These are phyloP conservation scores for Grosmannia serpens DNA, from an alignment of 2,329 filamentous ascomycete genomes.

Conservation along the genomic window DNA sequence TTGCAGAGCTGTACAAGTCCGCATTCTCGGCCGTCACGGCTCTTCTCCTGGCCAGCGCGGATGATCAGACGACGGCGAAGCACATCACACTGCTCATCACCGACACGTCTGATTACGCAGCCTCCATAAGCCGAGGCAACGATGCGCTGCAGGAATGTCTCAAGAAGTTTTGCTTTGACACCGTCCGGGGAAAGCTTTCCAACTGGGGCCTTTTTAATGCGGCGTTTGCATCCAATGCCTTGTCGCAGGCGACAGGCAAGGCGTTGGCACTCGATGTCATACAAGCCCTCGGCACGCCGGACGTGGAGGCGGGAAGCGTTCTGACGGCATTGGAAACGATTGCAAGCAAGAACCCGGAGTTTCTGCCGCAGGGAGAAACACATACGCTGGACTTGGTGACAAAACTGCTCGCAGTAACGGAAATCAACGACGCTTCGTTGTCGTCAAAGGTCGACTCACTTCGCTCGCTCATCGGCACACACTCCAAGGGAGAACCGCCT, in stretches of 20 bases:
- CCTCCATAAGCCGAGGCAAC: slow-evolving; percentile 23
- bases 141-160: slow-evolving; percentile 37
- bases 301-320: slow-evolving; percentile 15
- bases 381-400: slow-evolving; percentile 39
- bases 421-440: slow-evolving; percentile 28
- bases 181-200: slow-evolving; percentile 21
- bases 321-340: slow-evolving; percentile 38
- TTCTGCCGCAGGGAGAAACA: slow-evolving; percentile 32
- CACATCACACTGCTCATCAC: slow-evolving; percentile 36
- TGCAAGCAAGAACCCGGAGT: slow-evolving; percentile 29
- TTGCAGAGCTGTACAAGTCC: slow-evolving; percentile 22
- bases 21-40: slow-evolving; percentile 23
- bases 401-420: slow-evolving; percentile 41
- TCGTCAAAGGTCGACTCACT: slow-evolving; percentile 31
- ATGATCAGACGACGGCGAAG: slow-evolving; percentile 18
- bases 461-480: slow-evolving; percentile 33
- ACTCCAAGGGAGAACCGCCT: slow-evolving; percentile 28
- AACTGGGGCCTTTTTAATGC: slow-evolving; percentile 37
- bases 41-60: slow-evolving; percentile 24
- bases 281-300: slow-evolving; percentile 11
- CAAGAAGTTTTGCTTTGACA: slow-evolving; percentile 25
- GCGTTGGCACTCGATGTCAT: slow-evolving; percentile 19
- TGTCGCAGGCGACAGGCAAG: slow-evolving; percentile 24
- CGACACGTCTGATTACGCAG: slow-evolving; percentile 24
- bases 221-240: slow-evolving; percentile 29